Conservation (phyloP, 2,329 filamentous ascomycete species). For the Sporothrix globosa region DNA sequence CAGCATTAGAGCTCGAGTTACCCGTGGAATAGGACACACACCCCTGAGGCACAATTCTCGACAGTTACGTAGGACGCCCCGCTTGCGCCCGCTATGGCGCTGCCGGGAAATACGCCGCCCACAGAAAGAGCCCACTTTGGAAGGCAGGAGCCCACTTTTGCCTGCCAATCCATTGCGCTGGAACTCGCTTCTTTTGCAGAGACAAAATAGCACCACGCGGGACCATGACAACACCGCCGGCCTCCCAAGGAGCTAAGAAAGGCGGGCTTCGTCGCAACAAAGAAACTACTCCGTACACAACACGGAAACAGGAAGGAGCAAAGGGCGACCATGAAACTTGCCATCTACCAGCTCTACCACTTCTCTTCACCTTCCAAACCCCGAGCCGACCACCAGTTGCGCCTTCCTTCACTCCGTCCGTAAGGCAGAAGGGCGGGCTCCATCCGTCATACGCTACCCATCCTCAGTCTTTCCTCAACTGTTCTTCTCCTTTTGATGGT, state of each 20-base stretch:
- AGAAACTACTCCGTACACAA: conserved; percentile 12
- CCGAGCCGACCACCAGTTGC: conserved; percentile 25
- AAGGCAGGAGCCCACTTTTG: conserved; percentile 25
- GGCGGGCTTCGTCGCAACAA: conserved; percentile 18
- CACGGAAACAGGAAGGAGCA: conserved; percentile 12
- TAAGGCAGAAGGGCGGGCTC: conserved; percentile 27
- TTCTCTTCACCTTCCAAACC: conserved; percentile 3
- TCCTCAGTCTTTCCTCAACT: conserved; percentile 16
- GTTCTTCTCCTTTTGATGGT: conserved; percentile 25
- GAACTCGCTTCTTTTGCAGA: conserved; percentile 30
- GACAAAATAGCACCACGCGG: conserved; percentile 16
- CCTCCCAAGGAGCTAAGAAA: conserved; percentile 16
- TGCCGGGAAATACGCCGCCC: conserved; percentile 26
- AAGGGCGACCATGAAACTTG: conserved; percentile 21
- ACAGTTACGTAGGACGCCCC: conserved; percentile 28
- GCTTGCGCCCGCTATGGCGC: conserved; percentile 20
- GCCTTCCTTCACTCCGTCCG: conserved; percentile 25
- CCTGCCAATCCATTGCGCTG: conserved; percentile 31
- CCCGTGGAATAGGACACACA: neutral
- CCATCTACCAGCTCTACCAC: conserved; percentile 11
- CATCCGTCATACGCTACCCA: conserved; percentile 23
- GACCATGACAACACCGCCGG: conserved; percentile 8
- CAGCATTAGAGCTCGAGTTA: neutral
- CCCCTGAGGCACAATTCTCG: conserved; percentile 23
- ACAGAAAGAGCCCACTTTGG: conserved; percentile 17